Evolutionary conservation across 257 asterid genomes (phyloP).

Genomic region (Cordia subcordata): DNA sequence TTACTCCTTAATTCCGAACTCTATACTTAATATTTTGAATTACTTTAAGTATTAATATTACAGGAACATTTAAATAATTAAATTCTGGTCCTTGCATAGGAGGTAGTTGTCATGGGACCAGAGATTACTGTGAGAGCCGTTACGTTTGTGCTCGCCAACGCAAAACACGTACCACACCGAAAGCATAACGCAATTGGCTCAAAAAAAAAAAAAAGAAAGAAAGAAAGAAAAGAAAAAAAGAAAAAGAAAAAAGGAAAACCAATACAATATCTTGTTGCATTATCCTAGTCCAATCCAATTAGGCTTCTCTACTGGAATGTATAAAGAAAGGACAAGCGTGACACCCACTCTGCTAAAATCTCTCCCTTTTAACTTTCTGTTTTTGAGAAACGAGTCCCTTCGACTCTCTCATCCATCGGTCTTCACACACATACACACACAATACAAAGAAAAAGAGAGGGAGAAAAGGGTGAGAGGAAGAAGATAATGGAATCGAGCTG

Average conservation of each 20-base stretch:
- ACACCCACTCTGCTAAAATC: conserved; percentile 63
- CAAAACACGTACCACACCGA: neutral
- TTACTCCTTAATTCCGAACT: no score
- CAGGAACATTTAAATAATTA: no score
- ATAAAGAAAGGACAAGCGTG: conserved; percentile 89
- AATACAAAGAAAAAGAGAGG: no score
- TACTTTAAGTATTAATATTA: no score
- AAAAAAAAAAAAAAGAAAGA: conserved; percentile 1
- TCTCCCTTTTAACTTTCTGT: conserved; percentile 29
- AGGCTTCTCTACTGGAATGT: neutral
- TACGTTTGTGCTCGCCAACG: no score
- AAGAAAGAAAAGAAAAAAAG: no score
- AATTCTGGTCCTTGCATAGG: no score
- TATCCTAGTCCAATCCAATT: conserved; percentile 1
- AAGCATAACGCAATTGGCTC: neutral
- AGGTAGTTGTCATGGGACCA: no score
- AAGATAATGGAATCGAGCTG: neutral
- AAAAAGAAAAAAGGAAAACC: conserved; percentile 3
- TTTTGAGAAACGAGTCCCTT: conserved; percentile 27
- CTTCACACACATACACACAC: neutral
- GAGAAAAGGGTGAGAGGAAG: no score
- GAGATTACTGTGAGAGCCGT: conserved; percentile 1
- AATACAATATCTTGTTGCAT: conserved; percentile 2
- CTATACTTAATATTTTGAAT: no score
- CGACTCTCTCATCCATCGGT: neutral